phyloP scores from a whole-genome alignment of 2,329 filamentous ascomycete species.

The Xenoacremonium recifei region DNA sequence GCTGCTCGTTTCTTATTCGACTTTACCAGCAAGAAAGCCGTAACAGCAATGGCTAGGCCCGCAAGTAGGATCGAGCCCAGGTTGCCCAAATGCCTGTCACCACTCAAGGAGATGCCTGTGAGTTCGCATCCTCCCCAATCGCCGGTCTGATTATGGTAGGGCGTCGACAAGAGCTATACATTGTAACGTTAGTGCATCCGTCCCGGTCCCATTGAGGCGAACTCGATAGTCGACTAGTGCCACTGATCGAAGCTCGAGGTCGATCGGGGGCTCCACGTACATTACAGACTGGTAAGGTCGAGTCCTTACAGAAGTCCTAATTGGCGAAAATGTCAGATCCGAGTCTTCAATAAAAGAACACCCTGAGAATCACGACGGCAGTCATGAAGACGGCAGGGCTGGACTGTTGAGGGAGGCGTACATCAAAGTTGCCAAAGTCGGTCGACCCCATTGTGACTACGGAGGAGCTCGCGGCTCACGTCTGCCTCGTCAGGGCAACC shows the following conservation, averaged over 20 bases:
- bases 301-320: conserved; percentile 80
- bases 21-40: conserved; percentile 68
- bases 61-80: conserved; percentile 88
- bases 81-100: conserved; percentile 70
- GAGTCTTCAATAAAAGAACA: too few species aligned
- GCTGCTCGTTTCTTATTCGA: conserved; percentile 91
- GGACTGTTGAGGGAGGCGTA: conserved; percentile 31
- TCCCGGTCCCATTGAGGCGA: conserved; percentile 11
- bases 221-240: conserved; percentile 13
- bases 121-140: conserved; percentile 70
- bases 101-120: conserved; percentile 69
- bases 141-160: conserved; percentile 56
- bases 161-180: conserved; percentile 53
- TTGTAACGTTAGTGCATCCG: conserved; percentile 17
- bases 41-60: conserved; percentile 69
- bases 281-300: conserved; percentile 81
- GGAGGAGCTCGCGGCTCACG: conserved; percentile 22
- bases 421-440: conserved; percentile 60
- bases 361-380: too few species aligned
- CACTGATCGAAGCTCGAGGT: conserved; percentile 9
- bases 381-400: conserved; percentile 3
- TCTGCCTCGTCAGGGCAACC: conserved; percentile 26
- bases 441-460: conserved; percentile 56
- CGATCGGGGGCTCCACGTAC: conserved; percentile 48
- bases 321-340: conserved; percentile 24